These are phyloP conservation scores for Sporothrix protearum DNA, from an alignment of 2,329 filamentous ascomycete genomes.

Conservation along the genomic window DNA sequence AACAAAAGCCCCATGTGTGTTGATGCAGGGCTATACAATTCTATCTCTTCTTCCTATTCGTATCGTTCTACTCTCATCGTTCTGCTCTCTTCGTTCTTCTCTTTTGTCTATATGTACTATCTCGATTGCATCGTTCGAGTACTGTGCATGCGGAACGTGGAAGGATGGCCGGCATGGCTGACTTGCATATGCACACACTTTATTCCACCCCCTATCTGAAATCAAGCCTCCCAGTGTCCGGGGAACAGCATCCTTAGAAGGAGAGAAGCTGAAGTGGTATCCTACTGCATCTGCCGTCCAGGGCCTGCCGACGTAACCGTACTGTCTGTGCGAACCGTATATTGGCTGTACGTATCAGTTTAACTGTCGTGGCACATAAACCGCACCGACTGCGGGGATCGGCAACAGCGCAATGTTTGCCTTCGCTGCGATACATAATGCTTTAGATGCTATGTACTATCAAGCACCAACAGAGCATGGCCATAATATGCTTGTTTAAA, in stretches of 20 bases:
- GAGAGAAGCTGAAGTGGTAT: not conserved
- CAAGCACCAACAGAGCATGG: too few species aligned
- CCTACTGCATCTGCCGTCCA: not conserved
- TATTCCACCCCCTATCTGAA: not conserved
- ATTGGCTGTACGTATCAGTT: not conserved
- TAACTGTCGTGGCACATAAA: too few species aligned
- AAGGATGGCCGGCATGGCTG: not conserved
- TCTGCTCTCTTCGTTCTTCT: too few species aligned
- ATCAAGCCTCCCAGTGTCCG: not conserved
- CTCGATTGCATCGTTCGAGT: not conserved
- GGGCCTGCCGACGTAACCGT: not conserved
- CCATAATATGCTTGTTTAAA: too few species aligned
- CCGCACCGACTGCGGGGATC: too few species aligned
- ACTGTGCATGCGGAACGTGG: not conserved
- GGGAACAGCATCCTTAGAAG: not conserved
- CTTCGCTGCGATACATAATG: not conserved
- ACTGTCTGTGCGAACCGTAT: not conserved
- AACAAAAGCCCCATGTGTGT: not conserved
- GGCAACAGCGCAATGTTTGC: too few species aligned
- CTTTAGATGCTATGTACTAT: too few species aligned
- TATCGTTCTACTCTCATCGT: too few species aligned
- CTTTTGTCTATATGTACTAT: too few species aligned
- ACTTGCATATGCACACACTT: slow-evolving; percentile 16
- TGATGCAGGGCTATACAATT: not conserved
- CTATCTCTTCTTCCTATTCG: too few species aligned